Evolutionary conservation across 768 basidiomycete genomes (phyloP).

Genomic region (Rhizopogon sp.): DNA sequence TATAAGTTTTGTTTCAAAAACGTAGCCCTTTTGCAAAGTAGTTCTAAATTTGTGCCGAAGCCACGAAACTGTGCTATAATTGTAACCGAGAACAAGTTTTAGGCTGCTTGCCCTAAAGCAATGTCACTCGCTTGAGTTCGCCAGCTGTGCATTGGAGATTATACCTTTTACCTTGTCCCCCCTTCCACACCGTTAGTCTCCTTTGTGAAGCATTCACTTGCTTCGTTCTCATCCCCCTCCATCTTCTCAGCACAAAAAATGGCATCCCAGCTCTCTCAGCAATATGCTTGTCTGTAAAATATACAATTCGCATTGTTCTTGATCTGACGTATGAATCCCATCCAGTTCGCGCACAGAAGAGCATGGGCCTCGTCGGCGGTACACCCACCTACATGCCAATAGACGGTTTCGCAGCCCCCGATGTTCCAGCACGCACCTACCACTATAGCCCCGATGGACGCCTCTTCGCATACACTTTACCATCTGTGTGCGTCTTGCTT

Average conservation of each 20-base stretch:
- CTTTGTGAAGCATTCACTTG: constrained; percentile 77
- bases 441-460: constrained; percentile 85
- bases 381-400: constrained; percentile 70
- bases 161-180: constrained; percentile 20
- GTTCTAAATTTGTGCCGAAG: too few relatives aligned
- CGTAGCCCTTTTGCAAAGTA: too few relatives aligned
- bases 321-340: constrained; percentile 12
- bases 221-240: constrained; percentile 44
- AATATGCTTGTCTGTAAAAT: constrained; percentile 72
- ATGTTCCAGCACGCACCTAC: constrained; percentile 68
- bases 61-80: too few relatives aligned
- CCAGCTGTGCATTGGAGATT: constrained; percentile 1
- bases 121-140: background rate
- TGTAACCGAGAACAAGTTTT: background rate
- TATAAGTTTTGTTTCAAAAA: too few relatives aligned
- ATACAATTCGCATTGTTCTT: constrained; percentile 1
- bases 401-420: constrained; percentile 59
- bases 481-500: constrained; percentile 52
- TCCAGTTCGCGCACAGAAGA: constrained; percentile 92
- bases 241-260: constrained; percentile 38
- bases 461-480: constrained; percentile 80
- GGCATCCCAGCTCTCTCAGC: constrained; percentile 73
- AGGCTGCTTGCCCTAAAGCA: constrained; percentile 16
- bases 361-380: constrained; percentile 79
- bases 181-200: constrained; percentile 10